Conservation (phyloP, 345 rosid species). For the Salix viminalis region DNA sequence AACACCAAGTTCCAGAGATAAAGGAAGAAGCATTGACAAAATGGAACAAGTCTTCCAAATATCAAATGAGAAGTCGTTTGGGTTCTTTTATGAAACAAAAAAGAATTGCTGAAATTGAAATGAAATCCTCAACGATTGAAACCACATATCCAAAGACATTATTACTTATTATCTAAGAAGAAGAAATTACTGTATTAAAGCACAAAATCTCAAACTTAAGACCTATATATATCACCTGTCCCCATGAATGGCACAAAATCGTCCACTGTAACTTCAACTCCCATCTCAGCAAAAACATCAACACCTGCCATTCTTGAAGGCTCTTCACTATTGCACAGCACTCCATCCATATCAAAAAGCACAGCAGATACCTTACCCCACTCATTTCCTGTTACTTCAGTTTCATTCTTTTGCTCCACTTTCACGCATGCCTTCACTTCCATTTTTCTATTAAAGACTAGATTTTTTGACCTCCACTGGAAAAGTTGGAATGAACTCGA, state of each 20-base stretch:
- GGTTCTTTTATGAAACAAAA: background rate
- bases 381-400: constrained; percentile 12
- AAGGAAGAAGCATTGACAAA: background rate
- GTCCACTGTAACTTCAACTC: constrained; percentile 68
- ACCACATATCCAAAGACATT: background rate
- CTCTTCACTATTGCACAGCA: constrained; percentile 75
- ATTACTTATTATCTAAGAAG: background rate
- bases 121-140: background rate
- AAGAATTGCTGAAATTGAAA: background rate
- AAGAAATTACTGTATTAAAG: background rate
- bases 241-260: constrained; percentile 92
- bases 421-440: constrained; percentile 42
- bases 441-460: constrained; percentile 19
- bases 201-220: background rate
- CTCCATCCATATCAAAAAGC: constrained; percentile 93
- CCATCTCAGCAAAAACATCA: constrained; percentile 84
- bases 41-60: background rate
- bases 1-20: background rate
- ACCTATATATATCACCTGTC: constrained; percentile 45
- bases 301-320: constrained; percentile 90
- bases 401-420: constrained; percentile 35
- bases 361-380: constrained; percentile 96
- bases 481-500: constrained; percentile 17
- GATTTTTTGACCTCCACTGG: constrained; percentile 19
- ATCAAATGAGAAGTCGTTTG: background rate